A percentile compares a stretch with the other conserved stretches of the same genome.
phyloP scores from a whole-genome alignment of 257 asterid species.

The Solanum tacnaense region DNA sequence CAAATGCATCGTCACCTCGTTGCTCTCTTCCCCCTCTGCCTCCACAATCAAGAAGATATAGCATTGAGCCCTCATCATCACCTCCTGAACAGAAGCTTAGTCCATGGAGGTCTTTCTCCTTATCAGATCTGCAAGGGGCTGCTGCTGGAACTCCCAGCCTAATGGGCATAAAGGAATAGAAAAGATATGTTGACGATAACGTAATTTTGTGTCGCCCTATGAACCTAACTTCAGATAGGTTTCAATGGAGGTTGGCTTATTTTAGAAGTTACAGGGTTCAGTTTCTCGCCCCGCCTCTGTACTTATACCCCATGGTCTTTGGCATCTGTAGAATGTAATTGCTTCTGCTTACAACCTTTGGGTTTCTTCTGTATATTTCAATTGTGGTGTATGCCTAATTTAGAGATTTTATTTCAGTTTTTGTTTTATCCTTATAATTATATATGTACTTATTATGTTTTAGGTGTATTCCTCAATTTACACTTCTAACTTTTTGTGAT shows the following conservation, averaged over 20 bases:
- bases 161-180: slow-evolving; percentile 27
- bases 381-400: background rate
- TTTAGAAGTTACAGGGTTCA: background rate
- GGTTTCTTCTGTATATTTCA: background rate
- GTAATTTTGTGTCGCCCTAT: slow-evolving; percentile 32
- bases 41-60: slow-evolving; percentile 36
- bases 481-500: background rate
- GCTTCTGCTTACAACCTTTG: background rate
- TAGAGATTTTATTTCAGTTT: background rate
- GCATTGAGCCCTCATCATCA: slow-evolving; percentile 25
- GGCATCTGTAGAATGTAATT: background rate
- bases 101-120: slow-evolving; percentile 62
- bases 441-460: background rate
- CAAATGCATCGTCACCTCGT: slow-evolving; percentile 36
- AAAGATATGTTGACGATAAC: slow-evolving; percentile 2
- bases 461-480: background rate
- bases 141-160: slow-evolving; percentile 31
- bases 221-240: slow-evolving; percentile 29
- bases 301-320: background rate
- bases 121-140: slow-evolving; percentile 70
- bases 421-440: background rate
- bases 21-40: slow-evolving; percentile 71
- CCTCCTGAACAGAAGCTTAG: slow-evolving; percentile 42
- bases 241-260: slow-evolving; percentile 57
- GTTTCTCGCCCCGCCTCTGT: background rate